Conservation (phyloP, 306 rosid species). For the Lagenaria siceraria region DNA sequence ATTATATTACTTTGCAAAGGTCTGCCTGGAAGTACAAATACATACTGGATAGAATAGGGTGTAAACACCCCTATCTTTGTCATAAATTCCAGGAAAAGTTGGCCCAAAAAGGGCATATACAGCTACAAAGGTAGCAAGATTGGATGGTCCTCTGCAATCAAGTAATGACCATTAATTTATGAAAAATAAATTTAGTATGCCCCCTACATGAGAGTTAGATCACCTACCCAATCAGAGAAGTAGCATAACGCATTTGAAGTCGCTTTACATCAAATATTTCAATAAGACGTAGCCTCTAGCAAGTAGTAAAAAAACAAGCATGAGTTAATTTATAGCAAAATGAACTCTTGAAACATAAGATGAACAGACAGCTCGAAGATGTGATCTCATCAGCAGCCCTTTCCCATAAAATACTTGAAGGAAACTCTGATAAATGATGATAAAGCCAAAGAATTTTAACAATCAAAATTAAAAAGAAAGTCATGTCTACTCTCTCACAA, state of each 20-base stretch:
- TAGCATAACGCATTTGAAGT: slow-evolving; percentile 93
- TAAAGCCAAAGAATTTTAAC: neutral
- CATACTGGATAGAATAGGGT: slow-evolving; percentile 86
- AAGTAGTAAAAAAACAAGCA: slow-evolving; percentile 5
- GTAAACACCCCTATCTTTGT: slow-evolving; percentile 82
- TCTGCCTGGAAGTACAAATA: slow-evolving; percentile 5
- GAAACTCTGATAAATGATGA: neutral
- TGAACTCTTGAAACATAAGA: neutral
- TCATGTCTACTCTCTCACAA: neutral
- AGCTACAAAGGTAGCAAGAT: slow-evolving; percentile 82
- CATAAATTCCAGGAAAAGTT: slow-evolving; percentile 83
- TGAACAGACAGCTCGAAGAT: neutral
- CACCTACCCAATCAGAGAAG: slow-evolving; percentile 82
- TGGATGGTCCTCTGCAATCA: slow-evolving; percentile 65
- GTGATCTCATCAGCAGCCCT: neutral
- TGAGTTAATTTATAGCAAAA: neutral
- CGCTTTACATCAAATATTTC: slow-evolving; percentile 92
- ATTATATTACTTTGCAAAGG: neutral
- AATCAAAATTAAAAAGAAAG: neutral
- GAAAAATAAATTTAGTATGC: neutral
- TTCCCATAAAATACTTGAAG: neutral
- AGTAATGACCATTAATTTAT: neutral
- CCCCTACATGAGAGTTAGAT: neutral
- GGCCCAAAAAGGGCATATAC: slow-evolving; percentile 96
- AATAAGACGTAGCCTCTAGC: slow-evolving; percentile 86